Evolutionary conservation across 1,139 yeast species (phyloP).

Genomic region (Yamadazyma mexicana): DNA sequence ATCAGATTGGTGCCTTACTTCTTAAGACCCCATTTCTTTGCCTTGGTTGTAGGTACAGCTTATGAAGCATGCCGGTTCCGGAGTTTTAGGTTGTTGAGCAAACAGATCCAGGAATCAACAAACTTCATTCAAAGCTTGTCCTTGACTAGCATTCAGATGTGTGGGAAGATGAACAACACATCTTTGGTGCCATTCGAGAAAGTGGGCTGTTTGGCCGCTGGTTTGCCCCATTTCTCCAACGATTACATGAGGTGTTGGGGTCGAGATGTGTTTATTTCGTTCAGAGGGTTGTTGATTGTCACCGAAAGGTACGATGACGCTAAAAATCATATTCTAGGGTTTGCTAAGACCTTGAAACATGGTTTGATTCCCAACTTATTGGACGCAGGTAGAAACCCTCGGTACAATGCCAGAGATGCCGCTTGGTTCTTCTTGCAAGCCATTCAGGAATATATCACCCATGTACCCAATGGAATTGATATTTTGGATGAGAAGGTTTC

Average conservation of each 20-base stretch:
- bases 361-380: constrained; percentile 91
- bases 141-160: constrained; percentile 84
- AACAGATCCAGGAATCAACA: constrained; percentile 58
- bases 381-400: constrained; percentile 90
- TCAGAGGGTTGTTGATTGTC: constrained; percentile 76
- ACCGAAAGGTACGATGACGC: constrained; percentile 84
- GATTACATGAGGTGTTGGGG: constrained; percentile 99
- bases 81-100: constrained; percentile 59
- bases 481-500: constrained; percentile 72
- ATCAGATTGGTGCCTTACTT: constrained; percentile 72
- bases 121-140: constrained; percentile 78
- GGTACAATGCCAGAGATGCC: constrained; percentile 96
- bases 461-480: constrained; percentile 67
- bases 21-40: constrained; percentile 83
- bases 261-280: constrained; percentile 86
- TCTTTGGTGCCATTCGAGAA: constrained; percentile 66
- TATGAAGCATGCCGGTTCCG: constrained; percentile 76
- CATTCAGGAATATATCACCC: constrained; percentile 72
- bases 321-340: constrained; percentile 74
- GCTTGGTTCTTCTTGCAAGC: constrained; percentile 93
- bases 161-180: constrained; percentile 71
- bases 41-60: constrained; percentile 74
- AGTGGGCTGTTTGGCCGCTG: constrained; percentile 88
- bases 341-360: constrained; percentile 90
- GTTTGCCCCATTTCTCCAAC: constrained; percentile 88